phyloP scores from a whole-genome alignment of 768 basidiomycete genomes.

The Jaapia argillacea region DNA sequence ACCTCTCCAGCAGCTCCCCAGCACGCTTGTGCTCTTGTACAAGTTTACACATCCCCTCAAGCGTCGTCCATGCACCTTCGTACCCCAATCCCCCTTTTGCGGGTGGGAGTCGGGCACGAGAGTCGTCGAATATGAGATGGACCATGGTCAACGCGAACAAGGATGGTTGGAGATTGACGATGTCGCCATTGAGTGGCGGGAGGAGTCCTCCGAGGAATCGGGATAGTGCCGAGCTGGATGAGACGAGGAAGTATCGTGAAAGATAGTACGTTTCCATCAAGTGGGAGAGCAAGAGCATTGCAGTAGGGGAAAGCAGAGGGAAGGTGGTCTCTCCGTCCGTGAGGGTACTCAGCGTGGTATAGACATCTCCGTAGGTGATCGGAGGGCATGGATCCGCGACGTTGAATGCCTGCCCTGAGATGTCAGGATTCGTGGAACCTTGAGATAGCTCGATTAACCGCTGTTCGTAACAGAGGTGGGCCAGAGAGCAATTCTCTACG shows the following conservation, averaged over 20 bases:
- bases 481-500: constrained; percentile 67
- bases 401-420: constrained; percentile 64
- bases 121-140: constrained; percentile 30
- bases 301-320: constrained; percentile 44
- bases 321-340: constrained; percentile 48
- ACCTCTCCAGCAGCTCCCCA: constrained; percentile 17
- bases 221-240: constrained; percentile 17
- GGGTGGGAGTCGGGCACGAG: constrained; percentile 23
- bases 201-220: constrained; percentile 20
- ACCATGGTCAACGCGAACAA: constrained; percentile 22
- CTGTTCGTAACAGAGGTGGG: constrained; percentile 66
- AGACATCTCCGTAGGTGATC: constrained; percentile 53
- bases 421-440: constrained; percentile 40
- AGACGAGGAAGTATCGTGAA: constrained; percentile 29
- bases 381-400: constrained; percentile 59
- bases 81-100: constrained; percentile 29
- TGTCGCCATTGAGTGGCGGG: constrained; percentile 18
- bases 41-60: constrained; percentile 25
- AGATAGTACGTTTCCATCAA: constrained; percentile 48
- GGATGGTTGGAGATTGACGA: constrained; percentile 29
- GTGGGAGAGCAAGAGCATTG: constrained; percentile 55
- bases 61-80: constrained; percentile 13
- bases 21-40: constrained; percentile 19
- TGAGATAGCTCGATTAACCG: constrained; percentile 47
- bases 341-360: constrained; percentile 43